Base-by-base conservation (phyloP, 1,284 basidiomycete species). In the Ganoderma meredithae region DNA sequence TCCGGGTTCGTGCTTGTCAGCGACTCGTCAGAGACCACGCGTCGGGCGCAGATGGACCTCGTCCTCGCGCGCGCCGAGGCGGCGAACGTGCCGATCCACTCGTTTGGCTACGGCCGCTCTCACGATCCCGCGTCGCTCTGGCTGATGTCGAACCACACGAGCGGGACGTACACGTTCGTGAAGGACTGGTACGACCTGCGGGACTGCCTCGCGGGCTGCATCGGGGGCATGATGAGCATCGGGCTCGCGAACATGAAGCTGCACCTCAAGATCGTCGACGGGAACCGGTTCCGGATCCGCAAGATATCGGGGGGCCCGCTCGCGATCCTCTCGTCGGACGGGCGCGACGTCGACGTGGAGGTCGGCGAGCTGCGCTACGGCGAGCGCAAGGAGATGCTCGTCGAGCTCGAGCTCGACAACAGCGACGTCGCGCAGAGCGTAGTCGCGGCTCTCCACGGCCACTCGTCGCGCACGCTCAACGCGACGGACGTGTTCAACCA, bases 71-170 rank as follows among this genome's bases (percentile, higher is more conserved):
- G 97, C 55, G 94, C 96, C 0, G 97, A 99, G 77, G 97, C 97
- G 3, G 97, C 95, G 36, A 96, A 95, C 75, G 90, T 97, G 31
- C 96, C 97, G 1, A 97, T 99, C 65, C 97, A 99, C 80, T 94
- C 95, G 1, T 94, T 99, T 73, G 97, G 97, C 60, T 99, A 97
- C 78, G 97, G 97, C 63, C 94, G 95, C 71, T 94, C 94, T 17
- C 97, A 99, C 79, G 97, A 99, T 79, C 97, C 97, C 7, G 95
- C 95, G 3, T 97, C 96, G n/a, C 88, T 99, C 19, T 99, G 97
- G 97, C 90, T 98, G 56, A 95, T 99, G 84, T 98, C 96, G 13
- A 98, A 98, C 81, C 95, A 98, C 79, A 99, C 97, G 0, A 88
- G 90, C 67, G 97, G 97, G 49, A 96, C 95, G n/a, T 99, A 99